These are phyloP conservation scores for Fagus sylvatica DNA, from an alignment of 306 rosid genomes.

Conservation along the genomic window DNA sequence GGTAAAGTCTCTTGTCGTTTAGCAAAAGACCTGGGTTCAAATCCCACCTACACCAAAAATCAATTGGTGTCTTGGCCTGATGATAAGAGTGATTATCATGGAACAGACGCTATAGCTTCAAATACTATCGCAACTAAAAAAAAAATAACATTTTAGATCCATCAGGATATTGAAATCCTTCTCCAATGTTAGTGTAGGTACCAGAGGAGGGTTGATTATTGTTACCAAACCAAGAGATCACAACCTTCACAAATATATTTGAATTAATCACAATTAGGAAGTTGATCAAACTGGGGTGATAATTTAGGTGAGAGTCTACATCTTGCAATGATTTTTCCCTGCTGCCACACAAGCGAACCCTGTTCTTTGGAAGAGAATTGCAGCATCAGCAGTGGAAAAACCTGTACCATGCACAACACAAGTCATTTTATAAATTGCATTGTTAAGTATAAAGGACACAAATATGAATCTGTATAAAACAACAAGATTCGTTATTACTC, in stretches of 20 bases:
- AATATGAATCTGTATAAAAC: not conserved
- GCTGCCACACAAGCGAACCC: slow-evolving; percentile 82
- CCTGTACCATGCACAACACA: slow-evolving; percentile 43
- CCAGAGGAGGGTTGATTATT: slow-evolving; percentile 25
- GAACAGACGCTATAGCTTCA: no score
- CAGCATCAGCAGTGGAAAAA: slow-evolving; percentile 71
- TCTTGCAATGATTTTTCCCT: slow-evolving; percentile 69
- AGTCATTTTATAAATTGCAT: not conserved
- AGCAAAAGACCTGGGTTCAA: no score
- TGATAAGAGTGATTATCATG: no score
- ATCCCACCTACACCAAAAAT: no score
- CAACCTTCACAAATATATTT: slow-evolving; percentile 57
- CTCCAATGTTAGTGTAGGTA: slow-evolving; percentile 26
- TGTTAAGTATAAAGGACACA: not conserved
- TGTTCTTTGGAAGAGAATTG: slow-evolving; percentile 68
- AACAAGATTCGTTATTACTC: not conserved
- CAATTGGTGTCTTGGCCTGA: no score
- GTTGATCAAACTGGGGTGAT: slow-evolving; percentile 10
- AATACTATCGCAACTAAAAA: no score
- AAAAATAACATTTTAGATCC: no score
- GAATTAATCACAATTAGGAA: slow-evolving; percentile 32
- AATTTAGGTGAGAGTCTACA: slow-evolving; percentile 44
- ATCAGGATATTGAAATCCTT: slow-evolving; percentile 36
- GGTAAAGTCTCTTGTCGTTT: no score
- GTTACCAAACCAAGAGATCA: slow-evolving; percentile 66